Percentiles rank a stretch among this genome's conserved stretches.
These are phyloP conservation scores for Apiotrichum gamsii DNA, from an alignment of 1,284 basidiomycete species.

Conservation along the genomic window DNA sequence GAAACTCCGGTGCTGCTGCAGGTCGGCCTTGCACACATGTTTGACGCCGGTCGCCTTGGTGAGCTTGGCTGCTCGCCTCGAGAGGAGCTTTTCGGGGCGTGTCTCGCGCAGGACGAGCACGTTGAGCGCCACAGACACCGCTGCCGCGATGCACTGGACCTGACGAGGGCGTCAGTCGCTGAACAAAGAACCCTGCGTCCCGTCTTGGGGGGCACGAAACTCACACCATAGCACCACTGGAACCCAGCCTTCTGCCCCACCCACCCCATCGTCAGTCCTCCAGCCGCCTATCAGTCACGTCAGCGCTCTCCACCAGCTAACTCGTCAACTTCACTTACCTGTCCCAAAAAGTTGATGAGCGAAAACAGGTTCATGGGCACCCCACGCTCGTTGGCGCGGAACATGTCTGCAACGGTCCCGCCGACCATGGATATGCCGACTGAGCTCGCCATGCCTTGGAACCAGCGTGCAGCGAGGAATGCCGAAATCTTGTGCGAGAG, in stretches of 20 bases:
- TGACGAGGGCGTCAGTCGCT: background rate
- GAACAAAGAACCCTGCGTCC: too few species aligned
- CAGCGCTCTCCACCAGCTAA: conserved; percentile 3
- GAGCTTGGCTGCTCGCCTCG: conserved; percentile 40
- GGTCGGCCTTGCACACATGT: conserved; percentile 40
- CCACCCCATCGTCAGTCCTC: conserved; percentile 22
- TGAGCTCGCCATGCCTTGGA: conserved; percentile 35
- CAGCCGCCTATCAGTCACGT: background rate
- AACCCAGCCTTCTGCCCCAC: conserved; percentile 28
- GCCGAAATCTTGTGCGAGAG: conserved; percentile 33
- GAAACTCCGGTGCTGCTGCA: conserved; percentile 36
- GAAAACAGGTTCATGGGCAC: conserved; percentile 48
- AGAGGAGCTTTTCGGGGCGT: conserved; percentile 49
- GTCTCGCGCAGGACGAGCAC: conserved; percentile 43
- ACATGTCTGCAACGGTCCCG: conserved; percentile 46
- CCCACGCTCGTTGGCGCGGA: conserved; percentile 42
- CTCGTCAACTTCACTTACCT: conserved; percentile 18
- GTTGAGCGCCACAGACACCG: conserved; percentile 31
- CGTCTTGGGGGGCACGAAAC: too few species aligned
- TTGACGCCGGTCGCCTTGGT: conserved; percentile 43
- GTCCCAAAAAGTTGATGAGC: conserved; percentile 42
- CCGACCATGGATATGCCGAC: conserved; percentile 43
- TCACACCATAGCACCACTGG: conserved; percentile 39
- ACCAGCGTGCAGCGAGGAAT: conserved; percentile 39
- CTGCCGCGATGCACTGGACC: conserved; percentile 29